These are phyloP conservation scores for Cystobasidium pallidum DNA, from an alignment of 1,284 basidiomycete species.

Conservation along the genomic window DNA sequence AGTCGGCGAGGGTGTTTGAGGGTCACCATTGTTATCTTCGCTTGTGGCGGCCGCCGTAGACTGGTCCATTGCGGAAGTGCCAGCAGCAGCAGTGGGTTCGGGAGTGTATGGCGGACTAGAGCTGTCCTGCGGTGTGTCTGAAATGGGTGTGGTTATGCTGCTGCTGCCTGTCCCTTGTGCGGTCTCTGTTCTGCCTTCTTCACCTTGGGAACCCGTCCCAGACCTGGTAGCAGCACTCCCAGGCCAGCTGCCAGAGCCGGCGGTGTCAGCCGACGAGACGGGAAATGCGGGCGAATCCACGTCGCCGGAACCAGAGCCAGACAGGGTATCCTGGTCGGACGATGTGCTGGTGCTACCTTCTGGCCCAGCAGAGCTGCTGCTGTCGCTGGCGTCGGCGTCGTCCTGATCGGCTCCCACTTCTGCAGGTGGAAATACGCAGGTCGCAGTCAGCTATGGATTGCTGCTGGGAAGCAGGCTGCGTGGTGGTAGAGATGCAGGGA, in stretches of 20 bases:
- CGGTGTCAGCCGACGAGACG: background rate
- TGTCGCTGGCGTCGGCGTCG: background rate
- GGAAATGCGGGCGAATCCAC: background rate
- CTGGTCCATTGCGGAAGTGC: background rate
- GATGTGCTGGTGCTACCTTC: background rate
- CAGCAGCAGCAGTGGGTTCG: background rate
- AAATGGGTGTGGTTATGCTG: background rate
- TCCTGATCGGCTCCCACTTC: no score
- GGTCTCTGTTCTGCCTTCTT: background rate
- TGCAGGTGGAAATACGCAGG: no score
- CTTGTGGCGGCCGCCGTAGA: background rate
- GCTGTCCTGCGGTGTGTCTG: background rate
- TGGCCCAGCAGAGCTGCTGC: background rate
- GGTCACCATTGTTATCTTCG: conserved; percentile 3
- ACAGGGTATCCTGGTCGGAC: background rate
- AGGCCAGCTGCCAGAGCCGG: background rate
- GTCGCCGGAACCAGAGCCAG: background rate
- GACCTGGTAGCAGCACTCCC: no score
- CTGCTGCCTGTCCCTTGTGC: background rate
- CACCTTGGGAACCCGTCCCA: background rate
- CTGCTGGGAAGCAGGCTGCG: no score
- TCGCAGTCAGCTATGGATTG: no score
- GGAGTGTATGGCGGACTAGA: background rate
- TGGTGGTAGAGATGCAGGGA: no score
- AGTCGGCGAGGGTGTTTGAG: background rate